Percentiles rank a stretch among this genome's conserved stretches.
phyloP scores from a whole-genome alignment of 306 rosid genomes.

The Elaeagnus macrophylla region DNA sequence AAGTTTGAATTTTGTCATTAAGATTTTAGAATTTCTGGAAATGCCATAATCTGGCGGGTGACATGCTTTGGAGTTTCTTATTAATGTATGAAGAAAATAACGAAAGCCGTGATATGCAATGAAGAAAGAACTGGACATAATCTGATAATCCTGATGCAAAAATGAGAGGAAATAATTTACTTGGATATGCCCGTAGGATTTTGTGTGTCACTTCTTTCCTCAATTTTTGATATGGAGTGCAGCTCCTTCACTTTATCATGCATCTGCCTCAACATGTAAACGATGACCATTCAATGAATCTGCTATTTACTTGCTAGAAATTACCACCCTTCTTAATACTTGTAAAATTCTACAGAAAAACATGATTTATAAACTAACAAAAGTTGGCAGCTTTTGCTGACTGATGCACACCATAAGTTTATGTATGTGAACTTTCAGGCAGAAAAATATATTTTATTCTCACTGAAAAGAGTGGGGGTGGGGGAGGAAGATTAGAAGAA shows the following conservation, averaged over 20 bases:
- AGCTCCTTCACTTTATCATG: conserved; percentile 51
- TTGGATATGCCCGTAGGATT: conserved; percentile 39
- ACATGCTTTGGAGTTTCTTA: neutral
- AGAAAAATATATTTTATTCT: neutral
- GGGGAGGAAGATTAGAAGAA: too few relatives aligned
- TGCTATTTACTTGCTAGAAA: neutral
- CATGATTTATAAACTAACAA: too few relatives aligned
- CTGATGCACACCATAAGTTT: too few relatives aligned
- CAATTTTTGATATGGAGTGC: conserved; percentile 39
- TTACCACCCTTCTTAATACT: conserved; percentile 3
- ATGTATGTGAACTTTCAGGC: neutral
- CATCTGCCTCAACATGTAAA: conserved; percentile 39
- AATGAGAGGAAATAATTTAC: conserved; percentile 29
- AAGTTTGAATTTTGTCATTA: too few relatives aligned
- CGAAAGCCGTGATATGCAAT: neutral
- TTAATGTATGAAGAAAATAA: neutral
- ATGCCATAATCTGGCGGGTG: too few relatives aligned
- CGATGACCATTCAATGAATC: conserved; percentile 19
- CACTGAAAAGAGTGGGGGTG: too few relatives aligned
- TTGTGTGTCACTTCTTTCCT: conserved; percentile 41
- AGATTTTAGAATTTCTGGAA: too few relatives aligned
- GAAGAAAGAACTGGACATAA: conserved; percentile 1
- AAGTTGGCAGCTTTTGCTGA: too few relatives aligned
- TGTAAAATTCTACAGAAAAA: neutral
- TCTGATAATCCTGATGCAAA: neutral